Evolutionary conservation across 2,329 filamentous ascomycete species (phyloP).

Genomic region (Colletotrichum shisoi): DNA sequence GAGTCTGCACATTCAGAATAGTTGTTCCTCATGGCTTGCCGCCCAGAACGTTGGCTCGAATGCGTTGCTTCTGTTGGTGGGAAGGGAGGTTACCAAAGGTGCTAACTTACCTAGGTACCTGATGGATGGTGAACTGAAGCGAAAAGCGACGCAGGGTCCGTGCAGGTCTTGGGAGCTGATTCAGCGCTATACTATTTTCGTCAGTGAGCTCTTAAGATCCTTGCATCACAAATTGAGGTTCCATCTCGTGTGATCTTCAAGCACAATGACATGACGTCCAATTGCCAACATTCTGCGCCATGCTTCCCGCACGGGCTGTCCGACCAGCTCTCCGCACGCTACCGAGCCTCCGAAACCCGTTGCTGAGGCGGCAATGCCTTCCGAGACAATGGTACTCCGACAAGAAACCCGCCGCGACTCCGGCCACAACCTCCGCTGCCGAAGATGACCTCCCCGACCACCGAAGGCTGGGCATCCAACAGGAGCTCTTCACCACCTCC

Average conservation of each 20-base stretch:
- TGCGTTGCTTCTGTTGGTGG: not conserved
- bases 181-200: slow-evolving; percentile 22
- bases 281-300: slow-evolving; percentile 39
- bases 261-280: slow-evolving; percentile 27
- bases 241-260: slow-evolving; percentile 3
- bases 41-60: not conserved
- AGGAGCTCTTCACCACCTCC: slow-evolving; percentile 81
- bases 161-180: not conserved
- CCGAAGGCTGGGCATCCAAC: slow-evolving; percentile 67
- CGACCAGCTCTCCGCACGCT: slow-evolving; percentile 37
- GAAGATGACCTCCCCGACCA: slow-evolving; percentile 59
- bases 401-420: slow-evolving; percentile 14
- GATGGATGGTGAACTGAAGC: not conserved
- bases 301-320: slow-evolving; percentile 43
- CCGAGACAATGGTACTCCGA: slow-evolving; percentile 32
- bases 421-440: not conserved
- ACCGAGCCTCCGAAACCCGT: slow-evolving; percentile 9
- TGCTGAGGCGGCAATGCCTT: not conserved
- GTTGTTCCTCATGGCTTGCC: not conserved
- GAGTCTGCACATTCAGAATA: not conserved
- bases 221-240: slow-evolving; percentile 25
- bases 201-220: slow-evolving; percentile 28
- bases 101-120: not conserved
- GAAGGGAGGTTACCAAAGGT: not conserved
- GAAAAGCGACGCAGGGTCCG: not conserved